These are phyloP conservation scores for Phlyctochytrium bullatum DNA, from an alignment of 192 early-diverging fungal species.

Conservation along the genomic window DNA sequence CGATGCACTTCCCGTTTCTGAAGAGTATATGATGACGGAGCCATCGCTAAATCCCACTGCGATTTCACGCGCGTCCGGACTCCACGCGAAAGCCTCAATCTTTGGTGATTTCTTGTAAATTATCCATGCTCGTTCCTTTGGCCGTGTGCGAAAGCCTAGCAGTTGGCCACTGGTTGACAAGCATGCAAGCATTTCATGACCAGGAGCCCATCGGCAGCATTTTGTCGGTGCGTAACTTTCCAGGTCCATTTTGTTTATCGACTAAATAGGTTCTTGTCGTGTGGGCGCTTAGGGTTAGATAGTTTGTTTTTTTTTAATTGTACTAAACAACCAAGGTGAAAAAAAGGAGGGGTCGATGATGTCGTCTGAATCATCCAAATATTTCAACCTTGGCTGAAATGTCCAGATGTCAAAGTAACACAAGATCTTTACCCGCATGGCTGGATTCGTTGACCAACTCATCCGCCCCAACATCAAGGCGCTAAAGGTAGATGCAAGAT, in stretches of 20 bases:
- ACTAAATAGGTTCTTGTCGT: too few relatives aligned
- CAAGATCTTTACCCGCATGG: not conserved
- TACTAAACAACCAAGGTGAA: too few relatives aligned
- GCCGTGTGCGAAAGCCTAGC: not conserved
- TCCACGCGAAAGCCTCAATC: not conserved
- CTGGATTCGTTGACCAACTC: not conserved
- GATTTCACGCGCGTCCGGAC: not conserved
- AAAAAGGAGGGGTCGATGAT: too few relatives aligned
- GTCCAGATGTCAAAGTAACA: too few relatives aligned
- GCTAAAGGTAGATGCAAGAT: not conserved
- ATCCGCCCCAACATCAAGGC: conserved; percentile 4
- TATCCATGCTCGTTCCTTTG: not conserved
- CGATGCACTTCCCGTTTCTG: not conserved
- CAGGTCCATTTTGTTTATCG: too few relatives aligned
- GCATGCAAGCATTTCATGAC: not conserved
- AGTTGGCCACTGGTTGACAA: not conserved
- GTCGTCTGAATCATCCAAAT: too few relatives aligned
- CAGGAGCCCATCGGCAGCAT: not conserved
- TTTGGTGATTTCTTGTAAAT: not conserved
- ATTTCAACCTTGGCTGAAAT: too few relatives aligned
- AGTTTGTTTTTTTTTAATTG: too few relatives aligned
- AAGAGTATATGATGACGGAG: not conserved
- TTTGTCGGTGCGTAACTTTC: too few relatives aligned
- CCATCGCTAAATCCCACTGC: not conserved
- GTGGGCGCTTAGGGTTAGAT: too few relatives aligned